Conservation (phyloP, 129 eudicot species). For the Lactuca saligna region DNA sequence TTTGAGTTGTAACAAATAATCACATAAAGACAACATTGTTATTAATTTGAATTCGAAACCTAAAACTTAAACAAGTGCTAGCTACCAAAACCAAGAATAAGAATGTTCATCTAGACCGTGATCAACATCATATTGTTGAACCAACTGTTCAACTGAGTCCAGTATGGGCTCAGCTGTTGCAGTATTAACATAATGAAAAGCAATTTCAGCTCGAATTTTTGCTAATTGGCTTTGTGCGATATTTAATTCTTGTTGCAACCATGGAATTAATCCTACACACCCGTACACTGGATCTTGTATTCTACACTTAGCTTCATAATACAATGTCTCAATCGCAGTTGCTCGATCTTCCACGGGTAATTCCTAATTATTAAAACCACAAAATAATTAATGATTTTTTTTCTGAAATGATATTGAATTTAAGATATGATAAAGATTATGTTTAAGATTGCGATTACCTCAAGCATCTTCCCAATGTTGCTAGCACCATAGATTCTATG, state of each 20-base stretch:
- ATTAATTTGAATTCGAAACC: not conserved
- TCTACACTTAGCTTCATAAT: slow-evolving; percentile 47
- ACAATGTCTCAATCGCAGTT: slow-evolving; percentile 37
- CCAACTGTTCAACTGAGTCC: not conserved
- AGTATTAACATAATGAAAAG: slow-evolving; percentile 31
- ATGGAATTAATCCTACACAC: slow-evolving; percentile 43
- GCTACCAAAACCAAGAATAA: slow-evolving; percentile 13
- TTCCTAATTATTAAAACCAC: slow-evolving; percentile 18
- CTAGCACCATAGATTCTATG: slow-evolving; percentile 57
- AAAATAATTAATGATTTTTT: not conserved
- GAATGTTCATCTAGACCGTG: slow-evolving; percentile 10
- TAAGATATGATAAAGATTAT: not conserved
- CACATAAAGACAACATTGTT: not conserved
- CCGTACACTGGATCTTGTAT: slow-evolving; percentile 54
- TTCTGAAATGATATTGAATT: not conserved
- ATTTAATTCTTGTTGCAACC: slow-evolving; percentile 34
- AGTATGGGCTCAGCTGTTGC: not conserved
- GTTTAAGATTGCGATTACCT: slow-evolving; percentile 35
- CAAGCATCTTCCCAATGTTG: slow-evolving; percentile 44
- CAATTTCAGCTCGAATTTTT: slow-evolving; percentile 35
- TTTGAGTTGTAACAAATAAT: not conserved
- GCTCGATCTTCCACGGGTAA: slow-evolving; percentile 32
- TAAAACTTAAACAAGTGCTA: not conserved
- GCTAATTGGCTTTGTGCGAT: slow-evolving; percentile 40
- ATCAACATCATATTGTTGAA: slow-evolving; percentile 17